Evolutionary conservation across 1,284 basidiomycete genomes (phyloP).

Genomic region (Heterobasidion parviporum): DNA sequence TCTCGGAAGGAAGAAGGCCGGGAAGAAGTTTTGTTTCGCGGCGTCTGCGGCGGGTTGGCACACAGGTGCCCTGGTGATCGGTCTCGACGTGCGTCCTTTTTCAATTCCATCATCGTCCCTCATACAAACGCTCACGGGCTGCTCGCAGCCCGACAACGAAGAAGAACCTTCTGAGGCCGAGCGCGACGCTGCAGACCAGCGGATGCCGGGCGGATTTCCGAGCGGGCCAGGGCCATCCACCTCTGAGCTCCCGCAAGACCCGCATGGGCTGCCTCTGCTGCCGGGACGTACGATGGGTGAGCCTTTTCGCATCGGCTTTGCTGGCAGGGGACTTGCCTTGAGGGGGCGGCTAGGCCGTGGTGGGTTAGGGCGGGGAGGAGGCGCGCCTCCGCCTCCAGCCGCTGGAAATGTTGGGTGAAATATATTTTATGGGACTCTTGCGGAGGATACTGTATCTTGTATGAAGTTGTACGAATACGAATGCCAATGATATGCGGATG

Average conservation of each 20-base stretch:
- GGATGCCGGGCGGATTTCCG: background rate
- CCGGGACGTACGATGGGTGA: background rate
- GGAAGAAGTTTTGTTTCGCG: conserved; percentile 65
- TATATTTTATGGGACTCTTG: too few relatives aligned
- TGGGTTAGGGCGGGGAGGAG: background rate
- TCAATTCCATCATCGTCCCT: background rate
- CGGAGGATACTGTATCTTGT: too few relatives aligned
- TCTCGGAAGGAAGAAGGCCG: conserved; percentile 30
- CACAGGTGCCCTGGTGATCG: conserved; percentile 78
- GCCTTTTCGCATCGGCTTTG: background rate
- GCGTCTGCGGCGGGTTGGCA: conserved; percentile 84
- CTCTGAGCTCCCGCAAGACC: background rate
- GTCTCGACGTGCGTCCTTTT: conserved; percentile 47
- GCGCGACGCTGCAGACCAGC: background rate
- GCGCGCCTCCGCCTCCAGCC: background rate
- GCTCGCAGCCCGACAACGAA: background rate
- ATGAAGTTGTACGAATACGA: too few relatives aligned
- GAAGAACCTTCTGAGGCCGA: background rate
- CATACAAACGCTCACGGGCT: background rate
- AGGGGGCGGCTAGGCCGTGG: background rate
- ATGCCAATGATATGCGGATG: too few relatives aligned
- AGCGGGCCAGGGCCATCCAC: background rate
- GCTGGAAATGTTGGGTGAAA: too few relatives aligned
- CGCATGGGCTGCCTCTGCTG: background rate
- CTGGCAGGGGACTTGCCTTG: background rate